Evolutionary conservation across 768 basidiomycete species (phyloP), one percentile per base, ranked within the genome.

Genomic region (Tulasnella sp.): DNA sequence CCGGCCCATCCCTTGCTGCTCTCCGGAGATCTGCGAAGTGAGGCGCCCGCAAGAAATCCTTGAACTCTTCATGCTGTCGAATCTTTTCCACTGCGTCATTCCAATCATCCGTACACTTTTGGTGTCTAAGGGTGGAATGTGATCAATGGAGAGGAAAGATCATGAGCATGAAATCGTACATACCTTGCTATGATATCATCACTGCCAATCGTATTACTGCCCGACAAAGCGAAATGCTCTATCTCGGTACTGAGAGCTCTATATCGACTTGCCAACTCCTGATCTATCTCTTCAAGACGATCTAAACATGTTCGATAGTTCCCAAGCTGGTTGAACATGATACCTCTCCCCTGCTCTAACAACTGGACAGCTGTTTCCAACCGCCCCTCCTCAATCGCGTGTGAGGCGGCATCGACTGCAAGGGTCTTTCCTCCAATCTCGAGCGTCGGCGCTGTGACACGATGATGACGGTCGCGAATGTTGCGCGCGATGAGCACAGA

Each of bases 1-100:
- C 56, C 17, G 56, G 56, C 15, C 56, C 56, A n/a, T 58, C 56
- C 4, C 23, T 9, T 19, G 56, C 56, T 10, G 45, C 56, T 19
- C 48, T 30, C n/a, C 21, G 44, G 4, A 58, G 24, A 27, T 47
- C 44, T 10, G 56, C 47, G 26, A 49, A 58, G 9, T 42, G 19
- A 2, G 5, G 43, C 26, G 56, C 27, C 21, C 29, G 43, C 43
- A 58, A 45, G 56, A 58, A 58, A 3, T n/a, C 27, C 24, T 49
- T 27, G 29, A 58, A 58, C 10, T 19, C 56, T 4, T 42, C 43
- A 4, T 45, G 10, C 44, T 29, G 26, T 7, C 56, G 44, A 43
- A 49, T 47, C 27, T 58, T 26, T n/a, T 49, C 27, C 10, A 58
- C n/a, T 5, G n/a, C 26, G 8, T 19, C 45, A n/a, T 48, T 48